Percentiles rank a stretch among this genome's conserved stretches.
Evolutionary conservation across 352 stramenopile genomes (phyloP).

Genomic region (Chrysophaeum taylorii): DNA sequence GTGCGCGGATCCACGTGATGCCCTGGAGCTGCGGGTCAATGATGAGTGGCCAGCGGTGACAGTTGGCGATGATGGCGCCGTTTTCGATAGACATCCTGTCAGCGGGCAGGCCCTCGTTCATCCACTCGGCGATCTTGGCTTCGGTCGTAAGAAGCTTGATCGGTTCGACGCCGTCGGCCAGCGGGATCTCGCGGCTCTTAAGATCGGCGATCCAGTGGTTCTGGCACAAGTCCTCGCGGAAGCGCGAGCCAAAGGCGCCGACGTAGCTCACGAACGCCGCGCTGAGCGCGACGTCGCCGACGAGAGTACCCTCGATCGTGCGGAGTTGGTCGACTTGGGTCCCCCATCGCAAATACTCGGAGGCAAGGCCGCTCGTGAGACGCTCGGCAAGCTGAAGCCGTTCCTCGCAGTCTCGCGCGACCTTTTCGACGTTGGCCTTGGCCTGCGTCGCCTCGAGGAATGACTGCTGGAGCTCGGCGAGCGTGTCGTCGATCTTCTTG

Average conservation of each 20-base stretch:
- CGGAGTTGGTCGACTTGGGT: slow-evolving; percentile 64
- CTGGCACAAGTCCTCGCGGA: slow-evolving; percentile 65
- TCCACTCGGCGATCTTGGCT: slow-evolving; percentile 68
- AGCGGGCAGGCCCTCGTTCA: slow-evolving; percentile 73
- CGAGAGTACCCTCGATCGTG: slow-evolving; percentile 48
- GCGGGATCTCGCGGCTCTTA: slow-evolving; percentile 63
- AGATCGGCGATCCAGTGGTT: slow-evolving; percentile 70
- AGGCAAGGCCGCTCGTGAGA: slow-evolving; percentile 68
- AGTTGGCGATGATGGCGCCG: slow-evolving; percentile 52
- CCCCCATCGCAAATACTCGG: slow-evolving; percentile 73
- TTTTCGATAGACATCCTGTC: slow-evolving; percentile 82
- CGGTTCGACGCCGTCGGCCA: slow-evolving; percentile 54
- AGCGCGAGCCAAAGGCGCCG: slow-evolving; percentile 70
- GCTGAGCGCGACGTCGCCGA: slow-evolving; percentile 70
- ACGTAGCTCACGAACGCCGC: slow-evolving; percentile 79
- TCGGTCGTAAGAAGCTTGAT: slow-evolving; percentile 66
- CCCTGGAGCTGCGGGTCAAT: slow-evolving; percentile 77
- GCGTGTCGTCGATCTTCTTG: slow-evolving; percentile 60
- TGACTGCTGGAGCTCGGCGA: slow-evolving; percentile 52
- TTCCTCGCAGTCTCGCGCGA: slow-evolving; percentile 68
- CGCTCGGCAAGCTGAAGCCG: slow-evolving; percentile 67
- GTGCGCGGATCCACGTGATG: slow-evolving; percentile 62
- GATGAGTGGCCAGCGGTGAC: slow-evolving; percentile 67
- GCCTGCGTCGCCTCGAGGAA: slow-evolving; percentile 63
- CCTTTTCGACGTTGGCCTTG: slow-evolving; percentile 70